Conservation (phyloP, 768 basidiomycete species). For the Nevesoporus exiguus region DNA sequence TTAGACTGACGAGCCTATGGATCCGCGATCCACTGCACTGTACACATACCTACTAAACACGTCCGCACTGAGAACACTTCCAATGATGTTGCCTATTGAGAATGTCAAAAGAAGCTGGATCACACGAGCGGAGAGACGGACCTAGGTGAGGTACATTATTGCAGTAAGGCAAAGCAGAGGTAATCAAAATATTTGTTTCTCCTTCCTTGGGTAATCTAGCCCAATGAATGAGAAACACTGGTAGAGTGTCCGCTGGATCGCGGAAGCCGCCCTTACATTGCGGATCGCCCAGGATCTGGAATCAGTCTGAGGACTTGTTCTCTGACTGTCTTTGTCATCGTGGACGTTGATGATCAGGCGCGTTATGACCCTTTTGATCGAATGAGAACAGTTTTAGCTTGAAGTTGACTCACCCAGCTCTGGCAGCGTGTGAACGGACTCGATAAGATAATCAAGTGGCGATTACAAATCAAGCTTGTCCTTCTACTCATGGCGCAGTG, state of each 20-base stretch:
- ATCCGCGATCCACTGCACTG: not conserved
- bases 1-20: conserved; percentile 3
- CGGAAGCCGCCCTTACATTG: conserved; percentile 38
- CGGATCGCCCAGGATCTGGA: conserved; percentile 48
- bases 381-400: not conserved
- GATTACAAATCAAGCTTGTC: conserved; percentile 18
- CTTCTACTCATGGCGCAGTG: too few species aligned
- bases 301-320: conserved; percentile 49
- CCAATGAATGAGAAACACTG: not conserved
- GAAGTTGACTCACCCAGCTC: conserved; percentile 5
- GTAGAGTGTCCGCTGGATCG: not conserved
- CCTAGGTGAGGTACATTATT: conserved; percentile 98
- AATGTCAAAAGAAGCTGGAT: conserved; percentile 2
- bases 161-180: conserved; percentile 93
- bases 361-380: conserved; percentile 1
- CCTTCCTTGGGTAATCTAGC: conserved; percentile 75
- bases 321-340: conserved; percentile 56
- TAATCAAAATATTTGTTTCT: conserved; percentile 85
- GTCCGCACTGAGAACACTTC: conserved; percentile 95
- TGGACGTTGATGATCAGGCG: not conserved
- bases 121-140: conserved; percentile 31
- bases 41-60: conserved; percentile 84
- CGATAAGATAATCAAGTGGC: not conserved
- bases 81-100: conserved; percentile 77
- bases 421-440: not conserved